phyloP scores from a whole-genome alignment of 768 basidiomycete species.

The Mycena latifolia region DNA sequence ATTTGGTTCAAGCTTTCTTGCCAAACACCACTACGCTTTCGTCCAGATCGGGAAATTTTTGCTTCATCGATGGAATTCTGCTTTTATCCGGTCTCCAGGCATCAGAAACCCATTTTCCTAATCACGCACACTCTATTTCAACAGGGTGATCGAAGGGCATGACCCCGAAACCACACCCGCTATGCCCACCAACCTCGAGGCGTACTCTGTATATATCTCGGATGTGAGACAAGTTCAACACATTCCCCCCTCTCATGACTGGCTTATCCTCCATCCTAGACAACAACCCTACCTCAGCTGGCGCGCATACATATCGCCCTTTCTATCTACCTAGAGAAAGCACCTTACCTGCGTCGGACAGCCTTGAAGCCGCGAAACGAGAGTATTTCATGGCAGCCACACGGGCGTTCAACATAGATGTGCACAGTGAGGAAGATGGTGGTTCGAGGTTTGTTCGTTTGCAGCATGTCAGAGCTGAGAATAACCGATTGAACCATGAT shows the following conservation, averaged over 20 bases:
- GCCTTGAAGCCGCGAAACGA: constrained; percentile 17
- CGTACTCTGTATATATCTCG: background rate
- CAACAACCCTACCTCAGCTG: background rate
- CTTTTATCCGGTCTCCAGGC: too few relatives aligned
- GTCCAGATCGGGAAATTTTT: too few relatives aligned
- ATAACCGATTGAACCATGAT: background rate
- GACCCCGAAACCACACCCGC: too few relatives aligned
- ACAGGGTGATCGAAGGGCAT: too few relatives aligned
- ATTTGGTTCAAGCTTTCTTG: too few relatives aligned
- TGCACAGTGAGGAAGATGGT: background rate
- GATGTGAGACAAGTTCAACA: background rate
- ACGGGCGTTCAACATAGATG: background rate
- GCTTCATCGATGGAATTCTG: too few relatives aligned
- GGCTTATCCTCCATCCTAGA: background rate
- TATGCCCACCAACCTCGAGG: background rate
- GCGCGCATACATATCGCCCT: constrained; percentile 13
- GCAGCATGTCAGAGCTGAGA: too few relatives aligned
- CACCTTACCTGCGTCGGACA: constrained; percentile 17
- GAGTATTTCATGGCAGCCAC: constrained; percentile 9
- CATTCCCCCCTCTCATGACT: background rate
- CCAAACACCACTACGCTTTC: too few relatives aligned
- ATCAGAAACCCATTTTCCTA: too few relatives aligned
- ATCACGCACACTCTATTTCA: too few relatives aligned
- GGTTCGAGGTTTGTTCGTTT: background rate
- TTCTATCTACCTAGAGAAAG: constrained; percentile 18